These are phyloP conservation scores for Colletotrichum spaethianum DNA, from an alignment of 2,329 filamentous ascomycete genomes.

Conservation along the genomic window DNA sequence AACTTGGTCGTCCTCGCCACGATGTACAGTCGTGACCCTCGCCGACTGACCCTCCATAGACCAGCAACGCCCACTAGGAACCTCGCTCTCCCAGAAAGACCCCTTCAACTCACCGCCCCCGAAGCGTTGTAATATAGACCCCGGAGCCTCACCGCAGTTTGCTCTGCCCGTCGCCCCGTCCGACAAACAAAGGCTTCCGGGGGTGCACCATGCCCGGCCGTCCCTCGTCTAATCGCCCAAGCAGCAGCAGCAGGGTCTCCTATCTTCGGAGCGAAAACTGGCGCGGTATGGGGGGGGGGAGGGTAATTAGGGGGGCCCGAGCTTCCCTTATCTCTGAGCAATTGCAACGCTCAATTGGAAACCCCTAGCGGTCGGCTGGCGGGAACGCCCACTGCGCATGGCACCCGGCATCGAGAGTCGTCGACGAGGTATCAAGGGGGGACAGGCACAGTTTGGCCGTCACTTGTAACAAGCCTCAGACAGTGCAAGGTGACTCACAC, in stretches of 20 bases:
- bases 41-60: background rate
- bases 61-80: background rate
- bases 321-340: constrained; percentile 40
- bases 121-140: background rate
- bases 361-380: background rate
- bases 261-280: constrained; percentile 10
- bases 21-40: background rate
- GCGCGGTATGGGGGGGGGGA: background rate
- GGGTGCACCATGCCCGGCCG: too few relatives aligned
- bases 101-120: background rate
- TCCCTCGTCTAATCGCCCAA: background rate
- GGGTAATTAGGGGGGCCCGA: constrained; percentile 17
- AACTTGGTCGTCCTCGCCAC: background rate
- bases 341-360: constrained; percentile 38
- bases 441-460: background rate
- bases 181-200: background rate
- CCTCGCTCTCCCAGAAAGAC: background rate
- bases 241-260: background rate
- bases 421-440: constrained; percentile 13
- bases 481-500: constrained; percentile 18
- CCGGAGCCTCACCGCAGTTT: background rate
- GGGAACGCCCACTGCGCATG: background rate
- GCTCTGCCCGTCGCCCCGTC: background rate
- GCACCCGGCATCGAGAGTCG: background rate
- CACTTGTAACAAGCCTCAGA: constrained; percentile 18